phyloP scores from a whole-genome alignment of 2,329 filamentous ascomycete genomes.

The Fusarium decemcellulare region DNA sequence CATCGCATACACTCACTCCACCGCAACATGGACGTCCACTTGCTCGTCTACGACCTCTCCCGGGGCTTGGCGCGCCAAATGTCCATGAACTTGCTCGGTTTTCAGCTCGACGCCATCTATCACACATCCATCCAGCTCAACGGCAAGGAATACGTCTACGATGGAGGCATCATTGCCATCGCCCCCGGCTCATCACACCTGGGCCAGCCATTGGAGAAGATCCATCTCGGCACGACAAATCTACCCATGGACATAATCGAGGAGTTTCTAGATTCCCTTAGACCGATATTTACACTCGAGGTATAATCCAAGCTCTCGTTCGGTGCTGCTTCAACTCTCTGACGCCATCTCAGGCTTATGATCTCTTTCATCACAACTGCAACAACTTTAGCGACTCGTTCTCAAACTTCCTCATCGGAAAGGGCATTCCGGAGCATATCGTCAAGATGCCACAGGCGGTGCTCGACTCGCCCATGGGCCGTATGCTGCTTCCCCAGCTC shows the following conservation, averaged over 20 bases:
- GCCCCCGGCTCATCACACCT: conserved; percentile 88
- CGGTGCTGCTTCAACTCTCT: background rate
- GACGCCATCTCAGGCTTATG: conserved; percentile 76
- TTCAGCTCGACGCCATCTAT: conserved; percentile 90
- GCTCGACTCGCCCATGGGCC: conserved; percentile 87
- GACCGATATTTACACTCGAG: conserved; percentile 85
- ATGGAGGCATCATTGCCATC: conserved; percentile 87
- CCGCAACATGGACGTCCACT: conserved; percentile 77
- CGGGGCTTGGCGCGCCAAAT: conserved; percentile 69
- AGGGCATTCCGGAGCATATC: conserved; percentile 90
- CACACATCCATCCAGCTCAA: conserved; percentile 92
- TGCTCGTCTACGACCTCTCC: conserved; percentile 86
- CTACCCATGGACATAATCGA: conserved; percentile 85
- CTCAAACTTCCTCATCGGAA: conserved; percentile 88
- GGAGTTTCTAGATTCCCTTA: conserved; percentile 89
- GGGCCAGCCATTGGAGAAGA: conserved; percentile 83
- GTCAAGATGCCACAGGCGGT: conserved; percentile 87
- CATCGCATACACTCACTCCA: background rate
- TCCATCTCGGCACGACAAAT: conserved; percentile 82
- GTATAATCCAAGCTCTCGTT: conserved; percentile 55
- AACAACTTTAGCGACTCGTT: conserved; percentile 98
- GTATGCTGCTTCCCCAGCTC: conserved; percentile 85
- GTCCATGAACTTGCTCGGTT: conserved; percentile 67
- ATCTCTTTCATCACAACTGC: conserved; percentile 92
- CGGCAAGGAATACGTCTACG: conserved; percentile 91